These are phyloP conservation scores for Limnanthes douglasii DNA, from an alignment of 345 rosid species.

Conservation along the genomic window DNA sequence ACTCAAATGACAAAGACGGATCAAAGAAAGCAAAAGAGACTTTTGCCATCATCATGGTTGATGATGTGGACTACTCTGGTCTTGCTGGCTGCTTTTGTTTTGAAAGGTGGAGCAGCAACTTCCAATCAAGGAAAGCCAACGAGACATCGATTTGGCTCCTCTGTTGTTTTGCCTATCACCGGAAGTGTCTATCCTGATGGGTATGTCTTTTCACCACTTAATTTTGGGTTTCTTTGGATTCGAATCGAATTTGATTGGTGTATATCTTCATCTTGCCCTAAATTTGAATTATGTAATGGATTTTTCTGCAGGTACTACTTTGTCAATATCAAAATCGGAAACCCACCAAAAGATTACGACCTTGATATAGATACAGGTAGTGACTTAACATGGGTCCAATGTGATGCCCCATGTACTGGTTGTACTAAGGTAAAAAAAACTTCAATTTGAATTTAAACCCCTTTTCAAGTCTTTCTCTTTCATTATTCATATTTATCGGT, in stretches of 20 bases:
- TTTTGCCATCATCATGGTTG: no score
- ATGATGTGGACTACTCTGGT: no score
- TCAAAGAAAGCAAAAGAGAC: no score
- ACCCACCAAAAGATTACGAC: slow-evolving; percentile 66
- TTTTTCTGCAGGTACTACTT: slow-evolving; percentile 54
- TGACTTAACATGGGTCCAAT: slow-evolving; percentile 93
- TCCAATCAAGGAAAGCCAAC: slow-evolving; percentile 9
- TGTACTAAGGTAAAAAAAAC: slow-evolving; percentile 51
- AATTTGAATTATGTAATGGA: background rate
- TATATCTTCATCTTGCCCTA: background rate
- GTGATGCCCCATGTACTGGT: slow-evolving; percentile 83
- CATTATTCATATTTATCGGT: background rate
- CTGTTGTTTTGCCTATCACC: slow-evolving; percentile 43
- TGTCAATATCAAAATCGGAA: slow-evolving; percentile 42
- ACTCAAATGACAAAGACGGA: no score
- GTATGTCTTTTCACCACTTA: slow-evolving; percentile 16
- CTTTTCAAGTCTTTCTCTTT: background rate
- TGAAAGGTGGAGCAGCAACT: no score
- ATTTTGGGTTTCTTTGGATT: slow-evolving; percentile 2
- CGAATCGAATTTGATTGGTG: background rate
- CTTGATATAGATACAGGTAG: slow-evolving; percentile 94
- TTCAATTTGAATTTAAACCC: background rate
- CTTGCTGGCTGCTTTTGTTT: no score
- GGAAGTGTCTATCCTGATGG: slow-evolving; percentile 95
- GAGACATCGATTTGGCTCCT: slow-evolving; percentile 18